A percentile compares a stretch with the other conserved stretches of the same genome.
Conservation (phyloP, 805 yeast species). For the Sugiyamaella floridensis region DNA sequence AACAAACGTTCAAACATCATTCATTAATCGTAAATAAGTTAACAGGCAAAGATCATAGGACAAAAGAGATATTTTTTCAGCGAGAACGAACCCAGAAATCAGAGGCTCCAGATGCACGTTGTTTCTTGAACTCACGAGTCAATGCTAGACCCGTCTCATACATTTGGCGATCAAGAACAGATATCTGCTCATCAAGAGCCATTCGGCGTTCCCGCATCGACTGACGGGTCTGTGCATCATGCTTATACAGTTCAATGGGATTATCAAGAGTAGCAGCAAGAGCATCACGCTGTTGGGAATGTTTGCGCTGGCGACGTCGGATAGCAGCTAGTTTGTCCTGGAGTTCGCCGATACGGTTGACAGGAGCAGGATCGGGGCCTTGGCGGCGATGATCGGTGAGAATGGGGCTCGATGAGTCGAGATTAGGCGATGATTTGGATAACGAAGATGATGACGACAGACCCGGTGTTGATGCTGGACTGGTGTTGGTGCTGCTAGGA, state of each 20-base stretch:
- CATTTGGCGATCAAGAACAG: slow-evolving; percentile 12
- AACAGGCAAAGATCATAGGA: background rate
- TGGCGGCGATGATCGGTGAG: background rate
- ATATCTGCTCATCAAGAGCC: slow-evolving; percentile 8
- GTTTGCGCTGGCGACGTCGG: background rate
- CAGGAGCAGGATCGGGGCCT: background rate
- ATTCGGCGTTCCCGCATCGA: slow-evolving; percentile 2
- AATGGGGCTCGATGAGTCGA: background rate
- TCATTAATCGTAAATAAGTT: background rate
- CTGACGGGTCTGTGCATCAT: background rate
- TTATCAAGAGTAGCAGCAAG: background rate
- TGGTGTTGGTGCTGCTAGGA: no score
- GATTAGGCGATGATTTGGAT: background rate
- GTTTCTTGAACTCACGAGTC: slow-evolving; percentile 14
- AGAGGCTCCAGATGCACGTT: slow-evolving; percentile 12
- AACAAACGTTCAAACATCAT: background rate
- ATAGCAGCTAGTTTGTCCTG: background rate
- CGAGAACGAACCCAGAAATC: slow-evolving; percentile 14
- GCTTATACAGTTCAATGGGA: slow-evolving; percentile 7
- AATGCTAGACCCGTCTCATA: slow-evolving; percentile 16
- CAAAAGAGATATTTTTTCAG: background rate
- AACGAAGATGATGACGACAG: no score
- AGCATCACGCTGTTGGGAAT: background rate
- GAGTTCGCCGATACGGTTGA: background rate
- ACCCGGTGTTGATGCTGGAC: no score